Evolutionary conservation across 2,329 filamentous ascomycete species (phyloP), one percentile per base, ranked within the genome.

Genomic region (Ophiostoma pallidulum): DNA sequence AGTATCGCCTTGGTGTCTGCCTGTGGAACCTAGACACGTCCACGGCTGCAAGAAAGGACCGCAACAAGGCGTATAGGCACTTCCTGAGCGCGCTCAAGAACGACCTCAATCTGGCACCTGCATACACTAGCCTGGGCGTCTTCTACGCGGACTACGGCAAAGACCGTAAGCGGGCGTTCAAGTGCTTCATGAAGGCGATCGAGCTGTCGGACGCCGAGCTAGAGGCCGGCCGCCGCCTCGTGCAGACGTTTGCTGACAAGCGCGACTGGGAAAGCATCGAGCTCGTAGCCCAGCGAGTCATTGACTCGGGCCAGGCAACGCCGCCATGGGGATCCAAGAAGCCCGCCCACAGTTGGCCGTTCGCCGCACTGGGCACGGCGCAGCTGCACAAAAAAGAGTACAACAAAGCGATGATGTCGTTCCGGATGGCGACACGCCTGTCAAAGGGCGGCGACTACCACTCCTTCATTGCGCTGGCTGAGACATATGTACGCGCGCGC

Each of bases 221-320:
- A 1, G 74, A 84, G 56, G 88, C 92, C 31, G 92, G 92, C 0
- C 87, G 97, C 63, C 78, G 88, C 24, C 75, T 98, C 14, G 90
- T 92, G 2, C 78, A 78, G 50, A 82, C 81, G 0, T 98, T 96
- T 62, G 91, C 94, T 0, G 82, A 94, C 46, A 82, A 89, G 55
- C 81, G 86, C 32, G 92, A 98, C 59, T 98, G 92, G 92, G 92
- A 97, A 55, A 80, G 94, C 43, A 94, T 98, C 8, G 92, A 97
- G 66, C 78, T 94, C 18, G 82, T 98, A 28, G 85, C 92, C 2
- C 86, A 90, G 61, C 80, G 94, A 43, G 86, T 96, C 1, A 82
- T 97, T 3, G 87, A 96, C 53, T 96, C 91, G n/a, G 92, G 92
- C 46, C 92, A 89, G 64, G 87, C 91, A 35, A 85, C 84, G 55